phyloP scores from a whole-genome alignment of 1,139 yeast genomes.

The Sugiyamaella xylanicola region DNA sequence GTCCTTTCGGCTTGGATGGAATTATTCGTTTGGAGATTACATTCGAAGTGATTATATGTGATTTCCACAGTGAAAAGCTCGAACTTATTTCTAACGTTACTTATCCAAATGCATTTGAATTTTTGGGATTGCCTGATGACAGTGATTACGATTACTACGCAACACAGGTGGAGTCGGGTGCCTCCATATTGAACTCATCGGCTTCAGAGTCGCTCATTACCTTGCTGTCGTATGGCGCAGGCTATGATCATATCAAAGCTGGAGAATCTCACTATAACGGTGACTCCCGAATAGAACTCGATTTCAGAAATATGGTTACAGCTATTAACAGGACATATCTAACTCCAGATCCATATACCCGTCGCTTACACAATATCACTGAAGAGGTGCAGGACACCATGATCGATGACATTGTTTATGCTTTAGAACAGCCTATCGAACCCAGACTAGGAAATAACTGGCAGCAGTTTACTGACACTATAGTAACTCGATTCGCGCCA shows the following conservation, averaged over 20 bases:
- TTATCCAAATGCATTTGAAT: constrained; percentile 35
- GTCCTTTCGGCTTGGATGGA: constrained; percentile 53
- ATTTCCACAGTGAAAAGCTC: constrained; percentile 48
- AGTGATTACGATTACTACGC: constrained; percentile 22
- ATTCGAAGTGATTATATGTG: constrained; percentile 57
- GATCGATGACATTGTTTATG: constrained; percentile 41
- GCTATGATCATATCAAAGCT: constrained; percentile 49
- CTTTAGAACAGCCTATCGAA: constrained; percentile 37
- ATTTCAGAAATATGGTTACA: constrained; percentile 53
- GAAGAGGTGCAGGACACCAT: constrained; percentile 43
- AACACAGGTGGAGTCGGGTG: background rate
- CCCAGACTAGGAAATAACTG: constrained; percentile 52
- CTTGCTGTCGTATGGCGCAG: constrained; percentile 37
- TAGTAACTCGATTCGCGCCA: constrained; percentile 56
- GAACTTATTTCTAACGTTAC: constrained; percentile 50
- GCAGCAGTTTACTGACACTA: constrained; percentile 51
- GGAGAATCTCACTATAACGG: constrained; percentile 50
- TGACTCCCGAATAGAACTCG: constrained; percentile 52
- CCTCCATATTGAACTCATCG: no score
- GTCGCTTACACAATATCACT: constrained; percentile 50
- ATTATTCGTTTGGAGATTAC: constrained; percentile 57
- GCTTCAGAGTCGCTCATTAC: constrained; percentile 8
- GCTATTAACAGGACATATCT: constrained; percentile 52
- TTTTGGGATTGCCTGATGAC: constrained; percentile 43
- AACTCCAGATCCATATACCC: constrained; percentile 49